These are phyloP conservation scores for Setomelanomma holmii DNA, from an alignment of 2,329 filamentous ascomycete species.

Conservation along the genomic window DNA sequence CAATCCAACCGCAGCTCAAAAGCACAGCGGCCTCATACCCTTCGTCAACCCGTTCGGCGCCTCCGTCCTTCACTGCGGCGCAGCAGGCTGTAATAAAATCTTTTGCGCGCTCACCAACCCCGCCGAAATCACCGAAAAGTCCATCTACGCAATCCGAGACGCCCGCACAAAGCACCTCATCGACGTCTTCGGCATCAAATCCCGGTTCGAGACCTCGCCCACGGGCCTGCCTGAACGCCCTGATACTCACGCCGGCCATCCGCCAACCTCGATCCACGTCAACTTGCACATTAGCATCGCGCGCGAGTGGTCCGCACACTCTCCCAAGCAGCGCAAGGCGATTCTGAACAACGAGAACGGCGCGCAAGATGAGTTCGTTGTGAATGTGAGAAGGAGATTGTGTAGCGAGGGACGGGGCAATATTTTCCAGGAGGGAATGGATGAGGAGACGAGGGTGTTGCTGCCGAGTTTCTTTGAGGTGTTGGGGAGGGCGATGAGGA, in stretches of 20 bases:
- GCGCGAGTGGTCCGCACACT: conserved; percentile 28
- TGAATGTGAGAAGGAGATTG: conserved; percentile 21
- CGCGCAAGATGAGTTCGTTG: conserved; percentile 23
- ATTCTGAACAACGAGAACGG: conserved; percentile 6
- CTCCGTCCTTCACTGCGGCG: conserved; percentile 36
- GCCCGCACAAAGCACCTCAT: conserved; percentile 32
- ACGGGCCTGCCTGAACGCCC: conserved; percentile 40
- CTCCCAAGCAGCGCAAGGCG: conserved; percentile 2
- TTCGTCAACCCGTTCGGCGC: conserved; percentile 38
- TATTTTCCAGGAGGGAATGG: conserved; percentile 25
- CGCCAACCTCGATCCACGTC: conserved; percentile 32
- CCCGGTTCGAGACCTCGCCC: conserved; percentile 22
- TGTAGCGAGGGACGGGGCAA: conserved; percentile 29
- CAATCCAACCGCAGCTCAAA: conserved; percentile 7
- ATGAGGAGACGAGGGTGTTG: conserved; percentile 16
- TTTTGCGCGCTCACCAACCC: conserved; percentile 11
- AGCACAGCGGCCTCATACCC: conserved; percentile 19
- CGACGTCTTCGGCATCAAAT: conserved; percentile 23
- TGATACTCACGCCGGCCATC: conserved; percentile 8
- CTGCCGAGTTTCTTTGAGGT: conserved; percentile 38
- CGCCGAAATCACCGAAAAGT: background rate
- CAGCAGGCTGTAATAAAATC: conserved; percentile 17
- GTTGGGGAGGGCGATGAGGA: conserved; percentile 25
- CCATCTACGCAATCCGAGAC: conserved; percentile 18
- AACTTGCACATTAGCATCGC: conserved; percentile 39